Evolutionary conservation across 345 rosid genomes (phyloP).

Genomic region (Hevea brasiliensis): DNA sequence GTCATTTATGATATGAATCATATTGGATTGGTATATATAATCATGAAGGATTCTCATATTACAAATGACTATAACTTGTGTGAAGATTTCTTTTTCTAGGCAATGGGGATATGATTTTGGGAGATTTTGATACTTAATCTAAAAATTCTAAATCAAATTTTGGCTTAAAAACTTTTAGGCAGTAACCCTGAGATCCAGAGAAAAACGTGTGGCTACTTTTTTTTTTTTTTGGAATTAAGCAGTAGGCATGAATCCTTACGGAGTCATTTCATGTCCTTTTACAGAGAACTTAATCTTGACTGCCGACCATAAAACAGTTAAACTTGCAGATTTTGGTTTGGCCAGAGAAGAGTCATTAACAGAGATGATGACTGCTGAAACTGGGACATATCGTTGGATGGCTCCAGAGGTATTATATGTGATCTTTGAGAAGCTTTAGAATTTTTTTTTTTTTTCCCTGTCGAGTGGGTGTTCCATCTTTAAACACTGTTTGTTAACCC

Average conservation of each 20-base stretch:
- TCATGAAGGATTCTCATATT: neutral
- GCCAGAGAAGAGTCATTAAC: constrained; percentile 98
- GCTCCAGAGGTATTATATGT: constrained; percentile 79
- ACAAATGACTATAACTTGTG: neutral
- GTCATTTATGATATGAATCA: neutral
- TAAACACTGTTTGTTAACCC: constrained; percentile 11
- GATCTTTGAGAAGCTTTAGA: constrained; percentile 1
- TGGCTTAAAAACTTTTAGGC: neutral
- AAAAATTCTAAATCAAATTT: neutral
- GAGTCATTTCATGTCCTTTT: constrained; percentile 21
- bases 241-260: constrained; percentile 10
- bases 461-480: constrained; percentile 5
- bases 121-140: neutral
- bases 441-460: neutral
- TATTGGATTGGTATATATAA: neutral
- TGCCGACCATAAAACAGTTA: constrained; percentile 76
- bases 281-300: constrained; percentile 94
- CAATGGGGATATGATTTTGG: neutral
- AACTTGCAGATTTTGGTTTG: constrained; percentile 96
- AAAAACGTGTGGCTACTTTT: neutral
- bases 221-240: neutral
- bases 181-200: no score
- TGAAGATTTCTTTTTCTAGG: neutral
- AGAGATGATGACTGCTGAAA: constrained; percentile 99
- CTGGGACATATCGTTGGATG: constrained; percentile 99